phyloP scores from a whole-genome alignment of 2,329 filamentous ascomycete species.

The Colletotrichum chlorophyti region DNA sequence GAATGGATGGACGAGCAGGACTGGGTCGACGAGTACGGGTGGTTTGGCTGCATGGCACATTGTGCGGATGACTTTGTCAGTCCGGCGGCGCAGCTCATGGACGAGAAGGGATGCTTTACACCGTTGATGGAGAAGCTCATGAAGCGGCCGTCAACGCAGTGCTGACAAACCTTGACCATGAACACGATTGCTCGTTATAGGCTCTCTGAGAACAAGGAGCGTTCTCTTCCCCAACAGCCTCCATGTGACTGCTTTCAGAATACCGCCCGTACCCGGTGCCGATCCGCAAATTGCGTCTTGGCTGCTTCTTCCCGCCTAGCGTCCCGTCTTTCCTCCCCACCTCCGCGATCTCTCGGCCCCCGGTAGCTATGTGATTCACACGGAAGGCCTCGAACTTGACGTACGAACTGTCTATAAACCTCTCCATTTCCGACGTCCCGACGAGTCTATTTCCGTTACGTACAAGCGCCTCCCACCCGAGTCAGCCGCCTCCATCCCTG shows the following conservation, averaged over 20 bases:
- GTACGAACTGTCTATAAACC: neutral
- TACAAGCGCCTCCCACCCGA: neutral
- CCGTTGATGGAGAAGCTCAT: slow-evolving; percentile 32
- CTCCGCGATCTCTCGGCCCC: neutral
- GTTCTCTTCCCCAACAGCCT: too few species aligned
- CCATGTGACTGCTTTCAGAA: too few species aligned
- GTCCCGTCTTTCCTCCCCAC: neutral
- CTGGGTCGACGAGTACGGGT: slow-evolving; percentile 50
- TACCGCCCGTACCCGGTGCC: too few species aligned
- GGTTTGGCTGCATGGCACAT: slow-evolving; percentile 51
- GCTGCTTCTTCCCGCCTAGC: slow-evolving; percentile 9
- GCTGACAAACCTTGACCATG: too few species aligned
- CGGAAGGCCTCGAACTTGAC: neutral
- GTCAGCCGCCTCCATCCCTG: neutral
- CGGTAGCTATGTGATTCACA: too few species aligned
- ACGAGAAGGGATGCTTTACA: slow-evolving; percentile 46
- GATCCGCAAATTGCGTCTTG: slow-evolving; percentile 1
- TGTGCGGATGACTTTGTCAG: slow-evolving; percentile 52
- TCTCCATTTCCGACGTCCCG: neutral
- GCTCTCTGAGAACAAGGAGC: too few species aligned
- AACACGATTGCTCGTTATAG: too few species aligned
- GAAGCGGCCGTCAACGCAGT: neutral
- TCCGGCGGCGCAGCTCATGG: slow-evolving; percentile 53
- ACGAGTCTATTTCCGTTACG: neutral
- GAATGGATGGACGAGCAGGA: slow-evolving; percentile 50